These are phyloP conservation scores for Phytomonas sp. DNA, from an alignment of 208 protist genomes.

Conservation along the genomic window DNA sequence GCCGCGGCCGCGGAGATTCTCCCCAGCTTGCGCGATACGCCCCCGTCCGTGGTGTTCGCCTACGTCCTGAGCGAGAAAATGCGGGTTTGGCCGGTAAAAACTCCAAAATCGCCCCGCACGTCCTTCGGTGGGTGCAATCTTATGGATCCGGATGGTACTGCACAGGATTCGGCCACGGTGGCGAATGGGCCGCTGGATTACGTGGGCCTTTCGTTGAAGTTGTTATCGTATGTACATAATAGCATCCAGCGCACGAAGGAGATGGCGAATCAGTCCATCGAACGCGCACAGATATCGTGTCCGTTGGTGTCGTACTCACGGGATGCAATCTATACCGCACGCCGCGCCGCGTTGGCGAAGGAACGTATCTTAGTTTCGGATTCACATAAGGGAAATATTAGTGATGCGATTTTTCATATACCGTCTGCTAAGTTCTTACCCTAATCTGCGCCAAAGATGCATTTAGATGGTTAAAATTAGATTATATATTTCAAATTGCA, in stretches of 20 bases:
- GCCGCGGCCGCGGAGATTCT: neutral
- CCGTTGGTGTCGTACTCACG: neutral
- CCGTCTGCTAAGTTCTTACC: neutral
- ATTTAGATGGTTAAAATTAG: neutral
- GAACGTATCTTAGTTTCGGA: neutral
- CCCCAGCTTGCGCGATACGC: neutral
- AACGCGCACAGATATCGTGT: neutral
- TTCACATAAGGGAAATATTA: neutral
- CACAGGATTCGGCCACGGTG: neutral
- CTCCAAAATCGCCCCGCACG: neutral
- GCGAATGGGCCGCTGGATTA: neutral
- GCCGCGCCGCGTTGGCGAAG: neutral
- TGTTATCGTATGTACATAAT: neutral
- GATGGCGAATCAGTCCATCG: neutral
- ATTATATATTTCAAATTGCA: neutral
- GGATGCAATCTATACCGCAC: neutral
- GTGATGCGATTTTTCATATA: neutral
- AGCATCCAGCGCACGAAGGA: neutral
- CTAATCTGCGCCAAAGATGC: no score
- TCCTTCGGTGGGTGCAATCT: neutral
- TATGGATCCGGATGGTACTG: neutral
- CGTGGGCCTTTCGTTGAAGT: neutral
- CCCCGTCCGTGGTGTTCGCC: neutral
- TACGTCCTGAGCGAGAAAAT: neutral
- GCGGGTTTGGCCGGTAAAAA: neutral